These are phyloP conservation scores for Zychaea mexicana DNA, from an alignment of 371 early-diverging fungal genomes.

Conservation along the genomic window DNA sequence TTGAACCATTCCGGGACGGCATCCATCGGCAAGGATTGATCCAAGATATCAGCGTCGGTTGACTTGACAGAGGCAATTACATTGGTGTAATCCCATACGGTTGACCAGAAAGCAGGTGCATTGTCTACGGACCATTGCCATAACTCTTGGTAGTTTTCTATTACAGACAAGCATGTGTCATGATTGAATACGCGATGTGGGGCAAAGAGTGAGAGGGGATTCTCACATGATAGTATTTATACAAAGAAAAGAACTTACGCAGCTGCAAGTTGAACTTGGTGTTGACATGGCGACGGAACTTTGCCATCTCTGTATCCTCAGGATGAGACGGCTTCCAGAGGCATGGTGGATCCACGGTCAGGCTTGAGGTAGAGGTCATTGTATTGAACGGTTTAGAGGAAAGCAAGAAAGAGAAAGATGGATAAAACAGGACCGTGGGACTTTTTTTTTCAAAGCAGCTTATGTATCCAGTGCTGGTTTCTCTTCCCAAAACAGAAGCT, in stretches of 20 bases:
- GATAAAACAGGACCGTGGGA: conserved; percentile 5
- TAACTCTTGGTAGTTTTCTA: conserved; percentile 69
- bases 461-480: neutral
- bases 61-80: conserved; percentile 58
- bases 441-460: neutral
- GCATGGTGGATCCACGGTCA: conserved; percentile 31
- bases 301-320: conserved; percentile 62
- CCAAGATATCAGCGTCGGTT: conserved; percentile 62
- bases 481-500: neutral
- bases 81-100: conserved; percentile 84
- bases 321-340: conserved; percentile 68
- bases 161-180: neutral
- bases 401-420: neutral
- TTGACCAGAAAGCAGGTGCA: conserved; percentile 83
- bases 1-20: conserved; percentile 91
- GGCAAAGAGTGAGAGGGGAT: neutral
- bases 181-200: no score
- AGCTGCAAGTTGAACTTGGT: conserved; percentile 55
- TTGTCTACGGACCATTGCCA: conserved; percentile 83
- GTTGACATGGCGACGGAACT: conserved; percentile 69
- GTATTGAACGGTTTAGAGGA: neutral
- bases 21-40: conserved; percentile 74
- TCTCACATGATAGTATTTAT: neutral
- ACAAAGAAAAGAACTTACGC: conserved; percentile 29
- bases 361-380: neutral